Conservation (phyloP, 495 filamentous ascomycete genomes). For the Xylaria castorea region DNA sequence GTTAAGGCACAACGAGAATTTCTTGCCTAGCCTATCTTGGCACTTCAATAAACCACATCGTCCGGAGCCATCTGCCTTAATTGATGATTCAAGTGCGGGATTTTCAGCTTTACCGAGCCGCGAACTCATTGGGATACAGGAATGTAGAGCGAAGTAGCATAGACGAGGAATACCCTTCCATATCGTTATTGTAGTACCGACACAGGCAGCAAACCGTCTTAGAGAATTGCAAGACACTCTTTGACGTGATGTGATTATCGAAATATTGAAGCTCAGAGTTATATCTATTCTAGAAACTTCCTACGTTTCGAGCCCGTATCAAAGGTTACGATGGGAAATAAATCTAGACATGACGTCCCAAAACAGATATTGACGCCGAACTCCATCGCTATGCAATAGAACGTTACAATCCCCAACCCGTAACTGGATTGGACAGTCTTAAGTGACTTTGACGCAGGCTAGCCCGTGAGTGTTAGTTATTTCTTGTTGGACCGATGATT, state of each 20-base stretch:
- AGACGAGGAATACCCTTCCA: constrained; percentile 25
- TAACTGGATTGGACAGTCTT: background rate
- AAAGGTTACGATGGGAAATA: background rate
- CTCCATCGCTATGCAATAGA: constrained; percentile 42
- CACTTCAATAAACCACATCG: background rate
- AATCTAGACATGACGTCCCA: constrained; percentile 1
- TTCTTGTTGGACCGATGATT: constrained; percentile 31
- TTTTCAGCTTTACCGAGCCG: background rate
- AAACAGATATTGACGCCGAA: constrained; percentile 24
- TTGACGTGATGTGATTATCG: background rate
- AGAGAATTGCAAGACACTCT: background rate
- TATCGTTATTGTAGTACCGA: background rate
- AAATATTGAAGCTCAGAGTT: background rate
- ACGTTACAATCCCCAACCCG: constrained; percentile 15
- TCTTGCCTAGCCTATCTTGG: constrained; percentile 2
- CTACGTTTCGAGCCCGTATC: background rate
- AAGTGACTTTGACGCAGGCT: constrained; percentile 47
- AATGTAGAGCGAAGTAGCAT: constrained; percentile 25
- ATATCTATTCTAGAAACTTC: background rate
- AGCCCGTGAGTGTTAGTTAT: constrained; percentile 42
- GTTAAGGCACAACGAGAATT: constrained; percentile 39
- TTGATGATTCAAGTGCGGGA: background rate
- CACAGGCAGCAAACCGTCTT: background rate
- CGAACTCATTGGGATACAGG: constrained; percentile 24
- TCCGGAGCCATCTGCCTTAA: background rate